phyloP scores from a whole-genome alignment of 306 rosid species.

The Ziziphus jujuba region DNA sequence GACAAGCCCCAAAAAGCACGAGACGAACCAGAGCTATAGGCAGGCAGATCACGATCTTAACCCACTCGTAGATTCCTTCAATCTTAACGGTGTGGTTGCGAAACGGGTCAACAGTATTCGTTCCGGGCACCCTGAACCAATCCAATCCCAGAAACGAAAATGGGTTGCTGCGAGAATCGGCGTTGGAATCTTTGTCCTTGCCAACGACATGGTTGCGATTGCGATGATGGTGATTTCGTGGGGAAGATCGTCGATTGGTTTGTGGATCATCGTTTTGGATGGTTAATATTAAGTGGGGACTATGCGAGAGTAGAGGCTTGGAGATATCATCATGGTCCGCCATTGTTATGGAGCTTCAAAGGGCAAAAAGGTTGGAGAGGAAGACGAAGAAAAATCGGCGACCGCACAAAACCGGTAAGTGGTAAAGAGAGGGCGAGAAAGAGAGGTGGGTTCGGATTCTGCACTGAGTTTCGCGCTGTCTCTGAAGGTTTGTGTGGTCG shows the following conservation, averaged over 20 bases:
- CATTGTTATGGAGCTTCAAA: conserved; percentile 36
- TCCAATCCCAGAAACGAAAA: conserved; percentile 53
- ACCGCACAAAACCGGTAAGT: too few relatives aligned
- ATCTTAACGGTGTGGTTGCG: conserved; percentile 51
- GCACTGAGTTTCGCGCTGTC: too few relatives aligned
- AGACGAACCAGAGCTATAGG: conserved; percentile 63
- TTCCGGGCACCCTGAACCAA: conserved; percentile 47
- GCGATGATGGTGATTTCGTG: neutral
- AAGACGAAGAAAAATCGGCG: neutral
- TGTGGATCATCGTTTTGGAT: conserved; percentile 19
- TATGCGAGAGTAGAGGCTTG: conserved; percentile 64
- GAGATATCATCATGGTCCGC: conserved; percentile 48
- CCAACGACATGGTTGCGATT: neutral
- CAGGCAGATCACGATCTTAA: conserved; percentile 48
- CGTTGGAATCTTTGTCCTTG: neutral
- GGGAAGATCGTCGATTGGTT: neutral
- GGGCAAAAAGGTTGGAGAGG: neutral
- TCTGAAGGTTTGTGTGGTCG: too few relatives aligned
- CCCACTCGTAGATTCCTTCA: conserved; percentile 68
- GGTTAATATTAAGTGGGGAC: conserved; percentile 44
- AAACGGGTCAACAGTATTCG: conserved; percentile 70
- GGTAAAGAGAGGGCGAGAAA: too few relatives aligned
- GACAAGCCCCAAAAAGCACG: conserved; percentile 54
- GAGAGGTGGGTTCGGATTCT: too few relatives aligned
- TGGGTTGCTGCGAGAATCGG: conserved; percentile 38